Evolutionary conservation across 495 filamentous ascomycete genomes (phyloP).

Genomic region (Patellaria atrata): DNA sequence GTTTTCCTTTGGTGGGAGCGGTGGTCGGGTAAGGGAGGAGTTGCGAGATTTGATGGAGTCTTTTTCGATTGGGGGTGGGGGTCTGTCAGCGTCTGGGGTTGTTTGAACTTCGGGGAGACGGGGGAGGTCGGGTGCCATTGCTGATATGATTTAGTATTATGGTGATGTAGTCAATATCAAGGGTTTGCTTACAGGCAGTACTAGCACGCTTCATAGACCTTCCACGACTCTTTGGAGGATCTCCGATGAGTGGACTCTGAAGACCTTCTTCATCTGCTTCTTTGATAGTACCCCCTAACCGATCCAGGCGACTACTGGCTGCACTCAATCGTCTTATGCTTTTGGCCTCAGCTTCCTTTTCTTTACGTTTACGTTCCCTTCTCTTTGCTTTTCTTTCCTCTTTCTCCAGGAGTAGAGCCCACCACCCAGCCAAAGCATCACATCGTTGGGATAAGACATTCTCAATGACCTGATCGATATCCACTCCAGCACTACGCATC

Average conservation of each 20-base stretch:
- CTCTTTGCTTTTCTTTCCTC: slow-evolving; percentile 80
- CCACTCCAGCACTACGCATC: slow-evolving; percentile 89
- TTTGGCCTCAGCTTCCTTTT: slow-evolving; percentile 68
- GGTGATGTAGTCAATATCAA: too few relatives aligned
- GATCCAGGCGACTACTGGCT: slow-evolving; percentile 70
- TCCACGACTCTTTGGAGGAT: slow-evolving; percentile 26
- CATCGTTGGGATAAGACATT: slow-evolving; percentile 83
- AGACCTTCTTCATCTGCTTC: slow-evolving; percentile 62
- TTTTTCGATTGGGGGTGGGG: slow-evolving; percentile 62
- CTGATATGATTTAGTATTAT: slow-evolving; percentile 18
- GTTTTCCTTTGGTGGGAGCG: slow-evolving; percentile 74
- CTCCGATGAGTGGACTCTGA: slow-evolving; percentile 24
- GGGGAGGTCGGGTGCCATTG: slow-evolving; percentile 51
- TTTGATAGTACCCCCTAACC: slow-evolving; percentile 53
- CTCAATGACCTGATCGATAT: slow-evolving; percentile 88
- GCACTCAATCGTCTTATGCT: slow-evolving; percentile 69
- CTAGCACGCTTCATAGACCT: slow-evolving; percentile 23
- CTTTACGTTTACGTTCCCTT: slow-evolving; percentile 70
- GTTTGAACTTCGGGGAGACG: slow-evolving; percentile 47
- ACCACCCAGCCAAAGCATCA: slow-evolving; percentile 87
- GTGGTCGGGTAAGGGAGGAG: slow-evolving; percentile 56
- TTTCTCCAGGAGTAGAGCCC: slow-evolving; percentile 88
- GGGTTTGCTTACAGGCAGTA: slow-evolving; percentile 14
- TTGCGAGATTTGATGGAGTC: slow-evolving; percentile 56
- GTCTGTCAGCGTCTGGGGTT: slow-evolving; percentile 30